Conservation (phyloP, 2,329 filamentous ascomycete genomes). For the Xylariaceae sp. region DNA sequence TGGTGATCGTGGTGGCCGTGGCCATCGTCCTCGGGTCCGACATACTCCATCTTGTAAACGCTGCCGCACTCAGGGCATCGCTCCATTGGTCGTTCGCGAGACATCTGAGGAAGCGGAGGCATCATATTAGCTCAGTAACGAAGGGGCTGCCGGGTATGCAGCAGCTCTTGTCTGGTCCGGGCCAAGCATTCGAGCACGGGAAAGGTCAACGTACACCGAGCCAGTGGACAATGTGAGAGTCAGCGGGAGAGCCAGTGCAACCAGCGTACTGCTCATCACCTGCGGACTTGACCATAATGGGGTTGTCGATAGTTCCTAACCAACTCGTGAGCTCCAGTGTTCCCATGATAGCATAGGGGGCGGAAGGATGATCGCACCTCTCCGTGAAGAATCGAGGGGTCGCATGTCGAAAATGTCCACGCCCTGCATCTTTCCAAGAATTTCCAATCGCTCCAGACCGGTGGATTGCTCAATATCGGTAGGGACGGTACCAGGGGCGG, state of each 20-base stretch:
- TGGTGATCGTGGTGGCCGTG: slow-evolving; percentile 63
- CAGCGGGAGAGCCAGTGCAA: slow-evolving; percentile 92
- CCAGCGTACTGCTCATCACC: slow-evolving; percentile 97
- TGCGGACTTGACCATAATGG: slow-evolving; percentile 87
- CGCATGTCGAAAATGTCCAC: slow-evolving; percentile 98
- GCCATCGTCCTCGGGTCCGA: slow-evolving; percentile 80
- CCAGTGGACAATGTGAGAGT: slow-evolving; percentile 92
- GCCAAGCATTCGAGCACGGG: background rate
- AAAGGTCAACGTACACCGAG: slow-evolving; percentile 71
- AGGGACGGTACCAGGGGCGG: slow-evolving; percentile 80
- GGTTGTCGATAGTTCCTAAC: slow-evolving; percentile 84
- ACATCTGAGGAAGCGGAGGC: slow-evolving; percentile 62
- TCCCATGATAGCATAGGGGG: background rate
- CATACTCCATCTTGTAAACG: slow-evolving; percentile 97
- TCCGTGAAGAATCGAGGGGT: slow-evolving; percentile 88
- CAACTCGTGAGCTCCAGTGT: slow-evolving; percentile 34
- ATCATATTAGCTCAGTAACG: slow-evolving; percentile 18
- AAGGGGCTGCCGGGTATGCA: background rate
- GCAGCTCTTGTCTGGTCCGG: background rate
- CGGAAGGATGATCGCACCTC: slow-evolving; percentile 61
- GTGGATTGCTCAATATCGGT: slow-evolving; percentile 96
- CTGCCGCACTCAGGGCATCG: slow-evolving; percentile 97
- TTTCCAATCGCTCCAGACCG: slow-evolving; percentile 97
- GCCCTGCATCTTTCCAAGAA: slow-evolving; percentile 99
- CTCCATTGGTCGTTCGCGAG: slow-evolving; percentile 87